These are phyloP conservation scores for Didymella glomerata DNA, from an alignment of 2,329 filamentous ascomycete species.

Conservation along the genomic window DNA sequence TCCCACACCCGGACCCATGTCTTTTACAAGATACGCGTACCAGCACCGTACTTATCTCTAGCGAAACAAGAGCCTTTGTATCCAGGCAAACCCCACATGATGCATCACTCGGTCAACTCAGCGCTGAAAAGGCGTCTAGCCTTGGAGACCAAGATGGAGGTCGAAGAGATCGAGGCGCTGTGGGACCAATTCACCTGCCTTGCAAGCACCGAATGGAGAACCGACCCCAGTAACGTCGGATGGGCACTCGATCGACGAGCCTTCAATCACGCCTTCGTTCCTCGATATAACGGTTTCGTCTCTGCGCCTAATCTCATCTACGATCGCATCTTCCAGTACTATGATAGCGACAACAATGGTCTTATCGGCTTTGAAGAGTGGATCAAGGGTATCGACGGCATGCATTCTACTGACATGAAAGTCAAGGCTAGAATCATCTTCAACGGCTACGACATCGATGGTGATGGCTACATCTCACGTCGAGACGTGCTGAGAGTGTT, in stretches of 20 bases:
- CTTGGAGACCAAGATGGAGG: constrained; percentile 66
- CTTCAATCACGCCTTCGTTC: constrained; percentile 89
- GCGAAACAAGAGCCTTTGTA: constrained; percentile 67
- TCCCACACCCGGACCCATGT: constrained; percentile 89
- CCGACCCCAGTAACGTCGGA: constrained; percentile 78
- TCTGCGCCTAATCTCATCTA: constrained; percentile 88
- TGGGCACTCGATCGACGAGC: constrained; percentile 91
- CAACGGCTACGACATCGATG: constrained; percentile 88
- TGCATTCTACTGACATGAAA: constrained; percentile 60
- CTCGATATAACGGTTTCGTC: constrained; percentile 80
- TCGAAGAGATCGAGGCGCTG: constrained; percentile 86
- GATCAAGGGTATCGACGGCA: constrained; percentile 76
- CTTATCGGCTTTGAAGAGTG: constrained; percentile 95
- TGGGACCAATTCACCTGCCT: constrained; percentile 98
- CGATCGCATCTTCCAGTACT: constrained; percentile 96
- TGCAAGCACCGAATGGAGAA: constrained; percentile 82
- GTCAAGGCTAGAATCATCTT: constrained; percentile 69
- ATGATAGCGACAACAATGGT: constrained; percentile 88
- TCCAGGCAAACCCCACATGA: constrained; percentile 73
- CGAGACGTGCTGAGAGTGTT: constrained; percentile 92
- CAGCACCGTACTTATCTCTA: constrained; percentile 80
- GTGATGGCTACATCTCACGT: constrained; percentile 83
- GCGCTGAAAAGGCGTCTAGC: constrained; percentile 70
- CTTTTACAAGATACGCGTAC: constrained; percentile 95
- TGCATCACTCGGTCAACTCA: constrained; percentile 72